Conservation (phyloP, 257 asterid genomes). For the Solanum commersonii region DNA sequence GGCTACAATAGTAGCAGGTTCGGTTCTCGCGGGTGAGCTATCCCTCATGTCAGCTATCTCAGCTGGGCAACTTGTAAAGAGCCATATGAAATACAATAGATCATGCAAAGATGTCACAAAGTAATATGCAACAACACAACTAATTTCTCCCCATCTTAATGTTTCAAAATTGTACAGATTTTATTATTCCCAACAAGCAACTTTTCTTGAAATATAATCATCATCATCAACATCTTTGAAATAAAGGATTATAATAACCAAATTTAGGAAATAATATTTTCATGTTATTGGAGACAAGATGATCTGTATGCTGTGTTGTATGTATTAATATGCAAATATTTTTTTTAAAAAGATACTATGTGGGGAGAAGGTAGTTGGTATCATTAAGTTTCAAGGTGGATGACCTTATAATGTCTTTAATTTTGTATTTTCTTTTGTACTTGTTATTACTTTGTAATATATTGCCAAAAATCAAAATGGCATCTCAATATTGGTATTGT, state of each 20-base stretch:
- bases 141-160: not conserved
- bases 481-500: not conserved
- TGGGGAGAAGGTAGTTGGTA: not conserved
- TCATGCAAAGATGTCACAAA: constrained; percentile 29
- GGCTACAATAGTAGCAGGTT: constrained; percentile 40
- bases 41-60: constrained; percentile 44
- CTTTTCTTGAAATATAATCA: not conserved
- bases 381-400: not conserved
- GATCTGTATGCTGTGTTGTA: not conserved
- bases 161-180: not conserved
- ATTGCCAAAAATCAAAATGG: not conserved
- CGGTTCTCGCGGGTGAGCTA: constrained; percentile 42
- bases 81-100: constrained; percentile 47
- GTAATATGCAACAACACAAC: not conserved
- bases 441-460: constrained; percentile 6
- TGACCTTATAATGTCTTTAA: not conserved
- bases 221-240: not conserved
- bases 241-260: not conserved
- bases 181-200: not conserved
- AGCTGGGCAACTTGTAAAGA: constrained; percentile 39
- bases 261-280: not conserved
- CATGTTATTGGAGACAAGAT: not conserved
- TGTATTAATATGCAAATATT: not conserved
- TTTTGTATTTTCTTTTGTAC: not conserved
- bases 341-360: not conserved